phyloP scores from a whole-genome alignment of 1,284 basidiomycete species.

The Apiotrichum brassicae region DNA sequence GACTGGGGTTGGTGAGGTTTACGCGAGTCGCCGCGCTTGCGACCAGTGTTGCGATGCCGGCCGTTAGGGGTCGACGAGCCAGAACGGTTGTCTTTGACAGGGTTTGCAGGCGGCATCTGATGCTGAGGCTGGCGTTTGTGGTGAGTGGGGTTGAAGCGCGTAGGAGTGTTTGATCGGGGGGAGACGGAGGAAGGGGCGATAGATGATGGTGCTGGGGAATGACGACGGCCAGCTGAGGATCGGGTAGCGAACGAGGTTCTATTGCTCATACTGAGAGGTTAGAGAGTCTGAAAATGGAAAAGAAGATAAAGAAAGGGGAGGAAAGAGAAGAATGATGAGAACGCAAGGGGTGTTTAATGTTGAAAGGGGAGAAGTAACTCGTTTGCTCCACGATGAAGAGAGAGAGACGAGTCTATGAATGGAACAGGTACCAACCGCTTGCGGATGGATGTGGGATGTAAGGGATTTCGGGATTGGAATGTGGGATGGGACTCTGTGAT shows the following conservation, averaged over 20 bases:
- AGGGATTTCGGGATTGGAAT: too few species aligned
- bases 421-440: background rate
- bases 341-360: too few species aligned
- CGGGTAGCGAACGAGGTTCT: background rate
- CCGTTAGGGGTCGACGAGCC: background rate
- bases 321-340: background rate
- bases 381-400: background rate
- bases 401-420: background rate
- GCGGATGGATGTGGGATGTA: background rate
- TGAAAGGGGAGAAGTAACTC: too few species aligned
- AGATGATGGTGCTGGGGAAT: background rate
- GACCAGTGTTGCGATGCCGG: slow-evolving; percentile 7
- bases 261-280: background rate
- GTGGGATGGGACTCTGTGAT: too few species aligned
- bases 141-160: slow-evolving; percentile 5
- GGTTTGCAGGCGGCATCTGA: background rate
- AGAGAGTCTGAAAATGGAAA: background rate
- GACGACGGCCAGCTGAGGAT: background rate
- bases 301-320: background rate
- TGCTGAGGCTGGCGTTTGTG: background rate
- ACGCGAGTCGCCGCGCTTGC: slow-evolving; percentile 7
- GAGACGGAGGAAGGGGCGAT: background rate
- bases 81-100: background rate
- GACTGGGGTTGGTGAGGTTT: slow-evolving; percentile 1
- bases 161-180: slow-evolving; percentile 1